phyloP scores from a whole-genome alignment of 129 eudicot species.

The Logfia minima region DNA sequence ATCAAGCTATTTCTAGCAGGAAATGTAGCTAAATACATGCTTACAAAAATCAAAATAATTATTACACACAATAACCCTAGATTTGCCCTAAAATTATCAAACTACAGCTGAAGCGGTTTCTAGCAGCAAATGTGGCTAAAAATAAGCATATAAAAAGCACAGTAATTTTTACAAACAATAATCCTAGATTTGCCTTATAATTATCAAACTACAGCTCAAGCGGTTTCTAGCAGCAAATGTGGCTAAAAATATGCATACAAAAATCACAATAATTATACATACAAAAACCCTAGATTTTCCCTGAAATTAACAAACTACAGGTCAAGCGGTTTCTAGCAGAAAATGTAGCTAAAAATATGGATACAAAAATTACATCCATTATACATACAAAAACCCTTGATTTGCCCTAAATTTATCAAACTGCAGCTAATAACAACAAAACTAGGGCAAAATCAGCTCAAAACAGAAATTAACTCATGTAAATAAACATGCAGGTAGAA shows the following conservation, averaged over 20 bases:
- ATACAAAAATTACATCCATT: not conserved
- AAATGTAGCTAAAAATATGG: not conserved
- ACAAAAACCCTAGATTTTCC: no score
- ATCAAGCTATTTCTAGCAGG: not conserved
- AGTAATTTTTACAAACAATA: no score
- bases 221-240: no score
- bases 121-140: no score
- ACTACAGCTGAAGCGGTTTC: not conserved
- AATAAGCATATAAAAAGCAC: no score
- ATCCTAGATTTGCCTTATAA: not conserved
- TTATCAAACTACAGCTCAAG: not conserved
- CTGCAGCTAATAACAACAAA: not conserved
- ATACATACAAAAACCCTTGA: not conserved
- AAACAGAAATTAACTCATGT: conserved; percentile 11
- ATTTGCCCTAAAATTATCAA: not conserved
- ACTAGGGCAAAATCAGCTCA: not conserved
- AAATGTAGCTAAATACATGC: not conserved
- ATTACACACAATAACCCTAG: not conserved
- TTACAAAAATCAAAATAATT: not conserved
- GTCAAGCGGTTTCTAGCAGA: not conserved
- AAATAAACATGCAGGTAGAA: conserved; percentile 23
- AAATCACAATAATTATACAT: no score
- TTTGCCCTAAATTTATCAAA: not conserved
- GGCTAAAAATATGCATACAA: no score
- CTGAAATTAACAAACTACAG: no score